Percentiles rank a stretch among this genome's conserved stretches.
Conservation (phyloP, 2,329 filamentous ascomycete species). For the Coniochaeta hoffmannii region DNA sequence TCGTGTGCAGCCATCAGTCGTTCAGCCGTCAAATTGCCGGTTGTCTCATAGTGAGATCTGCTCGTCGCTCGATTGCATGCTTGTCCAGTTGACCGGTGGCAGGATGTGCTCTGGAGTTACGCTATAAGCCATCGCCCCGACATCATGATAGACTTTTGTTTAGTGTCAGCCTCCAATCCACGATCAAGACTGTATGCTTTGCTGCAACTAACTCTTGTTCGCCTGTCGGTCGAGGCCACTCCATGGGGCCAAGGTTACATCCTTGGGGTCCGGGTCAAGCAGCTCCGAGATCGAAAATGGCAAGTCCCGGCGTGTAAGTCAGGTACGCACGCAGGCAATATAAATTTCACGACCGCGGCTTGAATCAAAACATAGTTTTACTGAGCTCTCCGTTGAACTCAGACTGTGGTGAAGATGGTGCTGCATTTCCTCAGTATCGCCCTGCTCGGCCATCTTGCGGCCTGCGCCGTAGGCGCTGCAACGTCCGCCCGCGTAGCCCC, state of each 20-base stretch:
- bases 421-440: neutral
- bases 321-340: neutral
- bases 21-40: no score
- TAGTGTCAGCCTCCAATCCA: no score
- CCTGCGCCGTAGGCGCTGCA: neutral
- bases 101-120: no score
- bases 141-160: no score
- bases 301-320: neutral
- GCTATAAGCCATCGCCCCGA: no score
- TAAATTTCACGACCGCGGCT: neutral
- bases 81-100: no score
- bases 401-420: conserved; percentile 1
- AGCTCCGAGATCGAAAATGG: neutral
- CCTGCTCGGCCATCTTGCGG: conserved; percentile 2
- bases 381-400: neutral
- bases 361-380: neutral
- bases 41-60: no score
- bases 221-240: neutral
- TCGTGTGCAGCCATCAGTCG: no score
- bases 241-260: conserved; percentile 3
- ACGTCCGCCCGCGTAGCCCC: conserved; percentile 9
- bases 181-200: no score
- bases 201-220: neutral
- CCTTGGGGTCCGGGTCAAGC: conserved; percentile 2
- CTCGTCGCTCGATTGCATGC: no score